phyloP scores from a whole-genome alignment of 2,329 filamentous ascomycete genomes.

The Leptosphaerulina australis region DNA sequence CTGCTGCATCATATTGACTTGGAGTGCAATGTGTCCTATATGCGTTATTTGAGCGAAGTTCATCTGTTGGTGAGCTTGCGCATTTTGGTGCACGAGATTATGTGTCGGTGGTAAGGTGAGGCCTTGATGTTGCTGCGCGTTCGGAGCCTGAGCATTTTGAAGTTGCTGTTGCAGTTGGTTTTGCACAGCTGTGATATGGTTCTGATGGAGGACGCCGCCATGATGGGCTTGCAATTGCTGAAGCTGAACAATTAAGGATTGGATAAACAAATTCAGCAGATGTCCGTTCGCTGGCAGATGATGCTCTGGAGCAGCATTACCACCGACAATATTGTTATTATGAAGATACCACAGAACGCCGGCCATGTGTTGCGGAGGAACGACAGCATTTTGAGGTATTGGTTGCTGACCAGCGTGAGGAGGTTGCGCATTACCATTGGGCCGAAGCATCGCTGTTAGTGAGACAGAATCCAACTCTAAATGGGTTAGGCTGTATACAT shows the following conservation, averaged over 20 bases:
- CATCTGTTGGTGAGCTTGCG: slow-evolving; percentile 13
- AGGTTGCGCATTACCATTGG: slow-evolving; percentile 12
- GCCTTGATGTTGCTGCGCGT: slow-evolving; percentile 1
- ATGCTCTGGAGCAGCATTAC: not conserved
- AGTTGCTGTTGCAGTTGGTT: slow-evolving; percentile 27
- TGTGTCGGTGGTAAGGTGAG: not conserved
- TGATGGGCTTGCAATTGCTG: slow-evolving; percentile 30
- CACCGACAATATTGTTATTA: slow-evolving; percentile 22
- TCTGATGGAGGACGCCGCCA: slow-evolving; percentile 22
- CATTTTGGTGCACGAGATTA: slow-evolving; percentile 2
- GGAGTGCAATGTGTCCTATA: not conserved
- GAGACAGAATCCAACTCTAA: slow-evolving; percentile 70
- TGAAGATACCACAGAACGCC: not conserved
- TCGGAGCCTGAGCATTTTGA: slow-evolving; percentile 7
- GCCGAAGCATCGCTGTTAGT: slow-evolving; percentile 52
- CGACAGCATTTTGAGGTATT: slow-evolving; percentile 2
- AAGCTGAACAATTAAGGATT: slow-evolving; percentile 27
- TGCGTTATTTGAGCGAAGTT: not conserved
- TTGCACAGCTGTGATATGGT: slow-evolving; percentile 20
- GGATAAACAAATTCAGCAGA: slow-evolving; percentile 24
- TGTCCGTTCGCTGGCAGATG: not conserved
- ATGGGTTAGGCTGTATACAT: slow-evolving; percentile 55
- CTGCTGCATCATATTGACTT: slow-evolving; percentile 13
- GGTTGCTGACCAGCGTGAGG: not conserved
- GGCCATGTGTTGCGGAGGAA: not conserved